Percentiles rank a stretch among this genome's conserved stretches.
Conservation (phyloP, 768 basidiomycete species). For the Suillus clintonianus region DNA sequence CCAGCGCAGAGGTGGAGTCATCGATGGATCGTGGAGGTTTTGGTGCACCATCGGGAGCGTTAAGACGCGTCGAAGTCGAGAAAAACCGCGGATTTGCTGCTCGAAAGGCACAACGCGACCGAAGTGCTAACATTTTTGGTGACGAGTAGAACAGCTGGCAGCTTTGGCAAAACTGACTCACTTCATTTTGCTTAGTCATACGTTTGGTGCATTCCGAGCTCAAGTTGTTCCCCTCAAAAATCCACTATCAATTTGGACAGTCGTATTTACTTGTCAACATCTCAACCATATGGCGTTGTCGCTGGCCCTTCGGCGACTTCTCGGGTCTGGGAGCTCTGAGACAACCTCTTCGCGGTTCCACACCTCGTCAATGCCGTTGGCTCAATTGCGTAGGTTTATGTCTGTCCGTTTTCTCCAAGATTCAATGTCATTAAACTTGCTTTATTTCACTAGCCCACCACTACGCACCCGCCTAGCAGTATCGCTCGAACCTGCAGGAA, state of each 20-base stretch:
- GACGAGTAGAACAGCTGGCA: background rate
- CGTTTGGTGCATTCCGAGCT: background rate
- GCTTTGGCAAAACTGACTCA: background rate
- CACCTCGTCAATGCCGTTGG: background rate
- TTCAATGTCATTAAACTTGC: too few species aligned
- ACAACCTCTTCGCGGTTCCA: background rate
- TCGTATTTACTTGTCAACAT: background rate
- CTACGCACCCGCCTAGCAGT: conserved; percentile 22
- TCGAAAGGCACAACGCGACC: conserved; percentile 21
- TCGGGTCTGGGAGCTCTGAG: background rate
- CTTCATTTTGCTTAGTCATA: background rate
- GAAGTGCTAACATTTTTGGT: conserved; percentile 12
- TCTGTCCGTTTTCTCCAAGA: background rate
- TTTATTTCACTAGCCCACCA: background rate
- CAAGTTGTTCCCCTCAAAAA: too few species aligned
- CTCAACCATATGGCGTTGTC: background rate
- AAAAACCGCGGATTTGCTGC: conserved; percentile 23
- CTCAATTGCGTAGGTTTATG: background rate
- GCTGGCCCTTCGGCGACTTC: background rate
- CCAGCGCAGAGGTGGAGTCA: conserved; percentile 93
- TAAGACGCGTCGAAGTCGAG: conserved; percentile 15
- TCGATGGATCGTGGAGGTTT: conserved; percentile 81
- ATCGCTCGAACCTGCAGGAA: conserved; percentile 27
- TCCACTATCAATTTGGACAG: too few species aligned
- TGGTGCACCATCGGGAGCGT: conserved; percentile 41